Evolutionary conservation across 2,329 filamentous ascomycete genomes (phyloP).

Genomic region (Aspergillus latus): DNA sequence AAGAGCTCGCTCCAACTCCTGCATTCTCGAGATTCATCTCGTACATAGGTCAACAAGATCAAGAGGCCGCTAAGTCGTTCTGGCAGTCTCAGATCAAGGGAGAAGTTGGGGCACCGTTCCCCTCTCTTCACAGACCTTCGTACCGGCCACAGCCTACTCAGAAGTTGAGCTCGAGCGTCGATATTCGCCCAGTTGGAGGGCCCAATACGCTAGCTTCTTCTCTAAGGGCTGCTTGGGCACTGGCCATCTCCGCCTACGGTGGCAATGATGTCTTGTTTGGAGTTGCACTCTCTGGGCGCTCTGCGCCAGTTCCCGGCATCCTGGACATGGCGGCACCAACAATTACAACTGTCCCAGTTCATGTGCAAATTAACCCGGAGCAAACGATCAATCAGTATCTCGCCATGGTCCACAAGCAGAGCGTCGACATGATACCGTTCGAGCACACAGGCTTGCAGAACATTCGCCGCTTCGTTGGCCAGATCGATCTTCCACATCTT

Average conservation of each 20-base stretch:
- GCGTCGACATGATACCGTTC: constrained; percentile 16
- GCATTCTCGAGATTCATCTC: constrained; percentile 5
- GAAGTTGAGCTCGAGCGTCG: constrained; percentile 30
- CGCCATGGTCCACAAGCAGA: constrained; percentile 15
- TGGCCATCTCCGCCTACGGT: constrained; percentile 41
- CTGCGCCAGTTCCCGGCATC: constrained; percentile 40
- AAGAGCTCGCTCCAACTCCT: not conserved
- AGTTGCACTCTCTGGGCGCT: constrained; percentile 46
- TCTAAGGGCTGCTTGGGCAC: constrained; percentile 46
- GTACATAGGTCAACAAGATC: not conserved
- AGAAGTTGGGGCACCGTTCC: constrained; percentile 4
- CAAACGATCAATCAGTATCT: constrained; percentile 14
- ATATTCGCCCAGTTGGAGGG: not conserved
- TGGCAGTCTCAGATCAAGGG: constrained; percentile 5
- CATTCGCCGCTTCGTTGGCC: constrained; percentile 13
- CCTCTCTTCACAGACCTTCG: constrained; percentile 13
- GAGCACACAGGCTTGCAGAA: constrained; percentile 22
- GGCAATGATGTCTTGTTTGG: constrained; percentile 45
- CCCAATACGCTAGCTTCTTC: constrained; percentile 42
- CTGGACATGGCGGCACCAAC: constrained; percentile 36
- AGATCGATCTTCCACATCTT: constrained; percentile 4
- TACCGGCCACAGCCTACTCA: constrained; percentile 42
- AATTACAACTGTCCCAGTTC: constrained; percentile 21
- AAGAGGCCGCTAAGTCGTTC: not conserved
- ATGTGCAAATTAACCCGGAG: constrained; percentile 10